Evolutionary conservation across 2,329 filamentous ascomycete genomes (phyloP).

Genomic region (Aaosphaeria pasadenensis): DNA sequence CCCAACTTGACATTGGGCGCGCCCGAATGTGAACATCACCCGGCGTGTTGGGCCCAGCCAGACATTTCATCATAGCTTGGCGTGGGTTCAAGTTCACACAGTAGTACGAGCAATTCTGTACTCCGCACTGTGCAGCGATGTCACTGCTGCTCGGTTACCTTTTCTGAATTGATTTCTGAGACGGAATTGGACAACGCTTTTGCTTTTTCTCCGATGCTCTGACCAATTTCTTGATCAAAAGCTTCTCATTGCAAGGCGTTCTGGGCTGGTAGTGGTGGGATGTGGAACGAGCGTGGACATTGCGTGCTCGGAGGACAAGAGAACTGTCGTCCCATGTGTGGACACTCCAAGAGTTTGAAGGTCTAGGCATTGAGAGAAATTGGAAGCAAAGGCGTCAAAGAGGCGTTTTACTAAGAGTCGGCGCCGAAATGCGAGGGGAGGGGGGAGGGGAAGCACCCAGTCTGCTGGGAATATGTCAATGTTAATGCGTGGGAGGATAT

Average conservation of each 20-base stretch:
- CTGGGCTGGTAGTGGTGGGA: background rate
- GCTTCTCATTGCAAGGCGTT: background rate
- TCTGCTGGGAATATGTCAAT: too few relatives aligned
- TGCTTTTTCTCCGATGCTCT: background rate
- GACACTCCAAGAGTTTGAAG: conserved; percentile 23
- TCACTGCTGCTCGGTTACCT: too few relatives aligned
- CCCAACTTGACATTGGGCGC: too few relatives aligned
- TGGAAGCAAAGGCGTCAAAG: conserved; percentile 4
- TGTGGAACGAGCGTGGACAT: conserved; percentile 8
- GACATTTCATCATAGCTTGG: conserved; percentile 7
- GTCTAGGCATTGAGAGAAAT: conserved; percentile 19
- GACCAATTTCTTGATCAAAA: background rate
- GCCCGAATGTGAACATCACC: too few relatives aligned
- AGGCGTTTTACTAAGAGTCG: background rate
- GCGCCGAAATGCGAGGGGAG: too few relatives aligned
- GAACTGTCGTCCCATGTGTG: conserved; percentile 14
- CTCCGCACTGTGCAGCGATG: too few relatives aligned
- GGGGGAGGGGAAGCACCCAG: too few relatives aligned
- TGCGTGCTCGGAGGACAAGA: conserved; percentile 16
- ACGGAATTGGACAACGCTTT: background rate
- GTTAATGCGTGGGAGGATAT: too few relatives aligned
- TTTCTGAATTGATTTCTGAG: conserved; percentile 1
- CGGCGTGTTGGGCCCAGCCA: background rate
- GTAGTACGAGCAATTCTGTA: background rate
- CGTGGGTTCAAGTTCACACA: conserved; percentile 2